Evolutionary conservation across 768 basidiomycete species (phyloP).

Genomic region (Russula griseocarnosa): DNA sequence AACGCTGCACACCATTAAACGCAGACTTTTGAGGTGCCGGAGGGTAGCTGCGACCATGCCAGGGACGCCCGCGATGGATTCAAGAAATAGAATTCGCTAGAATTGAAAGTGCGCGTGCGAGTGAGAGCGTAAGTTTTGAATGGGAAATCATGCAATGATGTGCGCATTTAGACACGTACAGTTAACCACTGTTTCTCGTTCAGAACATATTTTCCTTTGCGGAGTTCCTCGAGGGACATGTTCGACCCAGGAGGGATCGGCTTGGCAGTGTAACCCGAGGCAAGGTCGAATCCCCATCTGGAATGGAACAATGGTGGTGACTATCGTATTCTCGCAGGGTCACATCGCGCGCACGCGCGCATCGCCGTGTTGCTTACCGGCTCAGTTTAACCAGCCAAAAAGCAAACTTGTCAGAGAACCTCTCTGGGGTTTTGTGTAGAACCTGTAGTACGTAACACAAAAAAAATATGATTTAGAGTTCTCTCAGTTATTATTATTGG

Average conservation of each 20-base stretch:
- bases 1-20: conserved; percentile 62
- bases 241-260: conserved; percentile 55
- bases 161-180: conserved; percentile 38
- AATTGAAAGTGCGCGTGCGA: conserved; percentile 22
- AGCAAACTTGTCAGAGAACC: conserved; percentile 71
- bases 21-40: conserved; percentile 82
- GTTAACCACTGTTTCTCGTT: conserved; percentile 72
- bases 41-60: conserved; percentile 92
- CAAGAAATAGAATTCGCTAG: conserved; percentile 66
- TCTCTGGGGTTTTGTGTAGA: conserved; percentile 60
- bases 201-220: conserved; percentile 69
- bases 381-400: conserved; percentile 53
- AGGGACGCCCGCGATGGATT: conserved; percentile 91
- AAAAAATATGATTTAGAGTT: no score
- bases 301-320: background rate
- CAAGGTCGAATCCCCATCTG: conserved; percentile 73
- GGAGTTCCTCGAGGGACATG: conserved; percentile 69
- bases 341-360: background rate
- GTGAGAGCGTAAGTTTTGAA: conserved; percentile 32
- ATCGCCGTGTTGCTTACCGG: conserved; percentile 38
- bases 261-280: conserved; percentile 81
- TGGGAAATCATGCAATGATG: background rate
- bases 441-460: conserved; percentile 44
- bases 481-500: no score
- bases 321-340: background rate